phyloP scores from a whole-genome alignment of 2,329 filamentous ascomycete genomes.

The Diaporthe nobilis region DNA sequence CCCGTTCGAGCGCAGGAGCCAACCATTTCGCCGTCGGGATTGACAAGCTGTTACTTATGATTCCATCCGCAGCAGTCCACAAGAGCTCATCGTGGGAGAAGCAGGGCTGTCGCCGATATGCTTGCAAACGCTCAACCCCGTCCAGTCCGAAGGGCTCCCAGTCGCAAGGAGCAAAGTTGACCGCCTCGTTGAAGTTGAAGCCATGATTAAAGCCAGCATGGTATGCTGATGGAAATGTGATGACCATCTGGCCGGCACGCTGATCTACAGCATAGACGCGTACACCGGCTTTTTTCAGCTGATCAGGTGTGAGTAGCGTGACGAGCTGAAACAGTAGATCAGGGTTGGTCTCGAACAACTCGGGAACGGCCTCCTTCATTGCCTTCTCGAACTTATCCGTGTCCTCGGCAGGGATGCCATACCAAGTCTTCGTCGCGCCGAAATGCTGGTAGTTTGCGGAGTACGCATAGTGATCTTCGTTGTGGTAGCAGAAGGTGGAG shows the following conservation, averaged over 20 bases:
- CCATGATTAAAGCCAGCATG: slow-evolving; percentile 99
- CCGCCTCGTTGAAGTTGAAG: slow-evolving; percentile 99
- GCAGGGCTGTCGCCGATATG: slow-evolving; percentile 92
- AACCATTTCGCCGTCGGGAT: slow-evolving; percentile 98
- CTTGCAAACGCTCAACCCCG: slow-evolving; percentile 87
- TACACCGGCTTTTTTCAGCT: slow-evolving; percentile 92
- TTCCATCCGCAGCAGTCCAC: slow-evolving; percentile 87
- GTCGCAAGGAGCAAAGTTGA: slow-evolving; percentile 95
- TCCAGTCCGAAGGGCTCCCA: slow-evolving; percentile 94
- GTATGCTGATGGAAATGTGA: slow-evolving; percentile 97
- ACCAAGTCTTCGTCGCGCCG: slow-evolving; percentile 98
- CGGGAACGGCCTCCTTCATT: slow-evolving; percentile 95
- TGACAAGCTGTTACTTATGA: slow-evolving; percentile 72
- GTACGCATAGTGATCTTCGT: slow-evolving; percentile 97
- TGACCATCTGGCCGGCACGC: slow-evolving; percentile 93
- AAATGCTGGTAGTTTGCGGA: slow-evolving; percentile 99
- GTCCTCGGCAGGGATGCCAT: slow-evolving; percentile 94
- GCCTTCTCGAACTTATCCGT: slow-evolving; percentile 95
- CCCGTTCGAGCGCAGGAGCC: slow-evolving; percentile 85
- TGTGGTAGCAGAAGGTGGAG: slow-evolving; percentile 99
- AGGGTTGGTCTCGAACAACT: slow-evolving; percentile 96
- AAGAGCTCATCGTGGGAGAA: slow-evolving; percentile 98
- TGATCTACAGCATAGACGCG: slow-evolving; percentile 96
- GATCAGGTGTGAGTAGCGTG: slow-evolving; percentile 93
- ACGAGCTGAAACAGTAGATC: slow-evolving; percentile 97